These are phyloP conservation scores for Ustilago tritici DNA, from an alignment of 1,284 basidiomycete species.

Conservation along the genomic window DNA sequence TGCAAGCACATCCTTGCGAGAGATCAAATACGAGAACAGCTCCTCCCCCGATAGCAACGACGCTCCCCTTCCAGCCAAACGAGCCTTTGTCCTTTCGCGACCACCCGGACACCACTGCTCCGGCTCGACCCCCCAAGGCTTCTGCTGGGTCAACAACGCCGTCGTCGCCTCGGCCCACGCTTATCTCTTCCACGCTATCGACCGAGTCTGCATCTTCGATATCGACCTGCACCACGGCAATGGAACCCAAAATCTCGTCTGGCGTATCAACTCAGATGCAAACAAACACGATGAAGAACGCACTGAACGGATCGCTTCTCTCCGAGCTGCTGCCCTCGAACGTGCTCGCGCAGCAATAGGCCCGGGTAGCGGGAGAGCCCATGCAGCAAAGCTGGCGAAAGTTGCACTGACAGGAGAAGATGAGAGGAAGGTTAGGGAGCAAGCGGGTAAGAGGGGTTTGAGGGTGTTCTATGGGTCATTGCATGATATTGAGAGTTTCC, in stretches of 20 bases:
- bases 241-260: constrained; percentile 89
- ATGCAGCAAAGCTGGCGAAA: constrained; percentile 19
- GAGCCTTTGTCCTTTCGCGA: constrained; percentile 66
- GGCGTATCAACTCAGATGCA: constrained; percentile 90
- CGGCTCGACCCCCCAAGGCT: constrained; percentile 77
- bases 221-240: constrained; percentile 90
- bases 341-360: constrained; percentile 24
- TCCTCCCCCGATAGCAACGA: not conserved
- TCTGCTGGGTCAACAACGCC: constrained; percentile 93
- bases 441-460: constrained; percentile 69
- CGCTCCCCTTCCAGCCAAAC: constrained; percentile 38
- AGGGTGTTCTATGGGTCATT: constrained; percentile 87
- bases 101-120: constrained; percentile 70
- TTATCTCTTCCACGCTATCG: constrained; percentile 83
- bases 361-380: constrained; percentile 18
- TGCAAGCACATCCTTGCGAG: constrained; percentile 7
- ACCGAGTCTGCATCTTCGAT: constrained; percentile 87
- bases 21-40: constrained; percentile 18
- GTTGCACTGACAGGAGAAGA: constrained; percentile 31
- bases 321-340: constrained; percentile 38
- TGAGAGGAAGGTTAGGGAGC: constrained; percentile 23
- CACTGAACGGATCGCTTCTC: constrained; percentile 42
- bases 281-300: constrained; percentile 65
- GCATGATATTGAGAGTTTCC: constrained; percentile 88
- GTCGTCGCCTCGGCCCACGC: constrained; percentile 90